Evolutionary conservation across 306 rosid genomes (phyloP), one percentile per base, ranked within the genome.

Genomic region (Leucaena leucocephala): DNA sequence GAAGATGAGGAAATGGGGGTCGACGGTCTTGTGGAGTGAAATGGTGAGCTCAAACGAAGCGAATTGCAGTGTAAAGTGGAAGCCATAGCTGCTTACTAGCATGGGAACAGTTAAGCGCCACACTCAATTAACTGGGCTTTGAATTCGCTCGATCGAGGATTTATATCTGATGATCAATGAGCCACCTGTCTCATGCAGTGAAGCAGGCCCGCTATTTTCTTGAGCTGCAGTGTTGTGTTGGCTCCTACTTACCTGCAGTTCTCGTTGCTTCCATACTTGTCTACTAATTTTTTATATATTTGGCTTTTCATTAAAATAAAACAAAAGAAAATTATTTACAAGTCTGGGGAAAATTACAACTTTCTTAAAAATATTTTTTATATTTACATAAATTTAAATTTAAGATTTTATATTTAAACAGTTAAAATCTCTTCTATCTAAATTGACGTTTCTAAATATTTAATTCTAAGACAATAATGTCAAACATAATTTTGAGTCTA

Each of bases 121-220:
- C 75, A 71, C 22, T 33, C 21, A 16, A 42, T 14, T 14, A 3
- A 33, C 5, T 50, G 8, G 7, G 63, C 43, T 34, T 14, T 34
- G 45, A 46, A 4, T 69, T 50, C n/a, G 40, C 15, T 8, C 4
- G 0, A 3, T 12, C 38, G 7, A 14, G 14, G 9, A 54, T 72
- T 52, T 2, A 13, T 15, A 36, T 72, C 54, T 78, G 85, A 82
- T 63, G 68, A 71, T 73, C 19, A 50, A 15, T 72, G 19, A 59
- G 86, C 87, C 91, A 87, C 93, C 17, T 85, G 86, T 72, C 77
- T 21, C 65, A 63, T 44, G 79, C 64, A n/a, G n/a, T n/a, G n/a
- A n/a, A n/a, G n/a, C n/a, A 40, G 57, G 76, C 48, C 82, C 90
- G 64, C 55, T 21, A 55, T n/a, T 55, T 55, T n/a, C 33, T 19